Evolutionary conservation across 306 rosid species (phyloP), one percentile per base, ranked within the genome.

Genomic region (Echinosophora koreensis): DNA sequence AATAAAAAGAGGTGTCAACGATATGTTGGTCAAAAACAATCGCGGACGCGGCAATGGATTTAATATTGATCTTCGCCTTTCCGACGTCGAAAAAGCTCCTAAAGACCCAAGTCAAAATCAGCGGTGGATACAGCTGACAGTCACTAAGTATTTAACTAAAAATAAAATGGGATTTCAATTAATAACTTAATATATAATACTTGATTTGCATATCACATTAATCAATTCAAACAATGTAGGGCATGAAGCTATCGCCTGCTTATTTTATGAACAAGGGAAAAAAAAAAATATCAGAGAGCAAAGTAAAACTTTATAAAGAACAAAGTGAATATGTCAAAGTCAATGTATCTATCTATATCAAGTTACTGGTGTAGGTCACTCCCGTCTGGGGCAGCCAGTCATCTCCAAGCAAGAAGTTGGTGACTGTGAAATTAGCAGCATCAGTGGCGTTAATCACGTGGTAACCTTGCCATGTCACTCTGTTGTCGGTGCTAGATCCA

Each of bases 341-440:
- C 1, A 1, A 66, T 32, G 10, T 4, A 4, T n/a, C 6, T 1
- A 55, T 8, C 71, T 78, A 71, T 8, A 72, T 64, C 0, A 62
- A 80, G 63, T 81, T 85, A 59, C 84, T 62, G 3, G 55, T 5
- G 18, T 78, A 91, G 6, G 98, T 80, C 17, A 93, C 94, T 5
- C 97, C 97, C 0, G 97, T 88, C 5, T 50, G 81, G 8, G 90
- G 90, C 74, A 93, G 34, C 97, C 97, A 91, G 5, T 83, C 65
- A 79, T 87, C 89, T 0, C 86, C 94, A 17, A 81, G 68, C 66
- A 93, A 68, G 87, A 91, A 89, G 58, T 69, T 86, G 3, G 83
- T 46, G 52, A 83, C 88, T 0, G 97, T 89, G 63, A 91, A 93
- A 61, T 85, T 87, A 28, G 88, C 86, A 0, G 87, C 97, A 13